phyloP scores from a whole-genome alignment of 345 rosid genomes.

The Crucihimalaya himalaica region DNA sequence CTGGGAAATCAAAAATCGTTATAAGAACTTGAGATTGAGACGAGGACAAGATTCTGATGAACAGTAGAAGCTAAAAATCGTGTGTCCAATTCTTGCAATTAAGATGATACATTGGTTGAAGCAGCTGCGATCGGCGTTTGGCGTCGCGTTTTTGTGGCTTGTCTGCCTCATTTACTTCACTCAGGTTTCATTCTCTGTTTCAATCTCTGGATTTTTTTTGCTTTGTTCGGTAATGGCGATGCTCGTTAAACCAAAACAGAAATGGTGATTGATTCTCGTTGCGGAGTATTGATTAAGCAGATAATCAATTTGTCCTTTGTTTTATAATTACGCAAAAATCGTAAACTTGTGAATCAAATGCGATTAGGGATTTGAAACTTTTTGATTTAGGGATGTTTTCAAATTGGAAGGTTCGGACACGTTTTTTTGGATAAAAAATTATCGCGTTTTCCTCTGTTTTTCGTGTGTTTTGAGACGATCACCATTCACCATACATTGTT shows the following conservation, averaged over 20 bases:
- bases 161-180: conserved; percentile 91
- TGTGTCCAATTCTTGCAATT: neutral
- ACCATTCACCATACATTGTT: neutral
- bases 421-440: neutral
- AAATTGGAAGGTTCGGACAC: neutral
- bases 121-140: conserved; percentile 67
- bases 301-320: neutral
- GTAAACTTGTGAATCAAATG: neutral
- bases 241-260: neutral
- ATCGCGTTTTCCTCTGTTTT: conserved; percentile 24
- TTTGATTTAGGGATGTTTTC: neutral
- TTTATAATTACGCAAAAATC: conserved; percentile 1
- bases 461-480: conserved; percentile 14
- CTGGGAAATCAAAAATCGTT: conserved; percentile 24
- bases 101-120: conserved; percentile 67
- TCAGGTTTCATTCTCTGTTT: conserved; percentile 51
- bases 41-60: conserved; percentile 16
- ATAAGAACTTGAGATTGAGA: neutral
- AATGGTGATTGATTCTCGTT: conserved; percentile 4
- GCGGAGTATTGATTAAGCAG: neutral
- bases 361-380: conserved; percentile 11
- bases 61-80: neutral
- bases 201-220: neutral
- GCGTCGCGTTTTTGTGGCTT: conserved; percentile 85
- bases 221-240: neutral